A percentile compares a stretch with the other conserved stretches of the same genome.
phyloP scores from a whole-genome alignment of 495 filamentous ascomycete species.

The Penicillium robsamsonii region DNA sequence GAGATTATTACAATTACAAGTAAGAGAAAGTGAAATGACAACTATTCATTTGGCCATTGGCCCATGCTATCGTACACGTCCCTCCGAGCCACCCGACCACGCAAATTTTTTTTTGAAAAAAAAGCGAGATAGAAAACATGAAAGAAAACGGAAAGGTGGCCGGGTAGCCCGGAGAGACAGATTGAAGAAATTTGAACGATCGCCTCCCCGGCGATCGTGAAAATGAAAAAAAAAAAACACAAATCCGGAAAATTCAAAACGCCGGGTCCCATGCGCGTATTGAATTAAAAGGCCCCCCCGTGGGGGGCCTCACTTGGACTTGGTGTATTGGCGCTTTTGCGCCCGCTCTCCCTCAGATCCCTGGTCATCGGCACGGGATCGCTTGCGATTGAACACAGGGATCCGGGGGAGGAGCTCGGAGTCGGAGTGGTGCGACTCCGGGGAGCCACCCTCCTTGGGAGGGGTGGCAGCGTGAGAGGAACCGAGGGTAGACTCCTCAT shows the following conservation, averaged over 20 bases:
- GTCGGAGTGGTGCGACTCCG: background rate
- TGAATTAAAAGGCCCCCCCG: background rate
- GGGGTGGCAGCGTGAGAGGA: constrained; percentile 10
- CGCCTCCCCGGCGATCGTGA: background rate
- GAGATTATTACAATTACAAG: background rate
- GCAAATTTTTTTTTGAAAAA: constrained; percentile 2
- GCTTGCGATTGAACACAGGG: constrained; percentile 11
- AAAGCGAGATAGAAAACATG: constrained; percentile 16
- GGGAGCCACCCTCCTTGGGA: too few relatives aligned
- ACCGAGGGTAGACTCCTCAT: constrained; percentile 7
- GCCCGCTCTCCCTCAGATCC: constrained; percentile 8
- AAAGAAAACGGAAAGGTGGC: constrained; percentile 3
- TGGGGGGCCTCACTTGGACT: constrained; percentile 9
- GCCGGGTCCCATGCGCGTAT: constrained; percentile 5
- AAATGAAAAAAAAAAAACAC: background rate
- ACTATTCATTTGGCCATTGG: constrained; percentile 17
- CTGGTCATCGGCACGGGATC: constrained; percentile 12
- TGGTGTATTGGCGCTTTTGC: constrained; percentile 16
- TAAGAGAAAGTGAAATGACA: constrained; percentile 7
- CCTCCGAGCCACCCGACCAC: constrained; percentile 8
- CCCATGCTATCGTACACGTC: constrained; percentile 25
- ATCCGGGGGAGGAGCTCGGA: constrained; percentile 1
- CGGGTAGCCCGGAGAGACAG: constrained; percentile 1
- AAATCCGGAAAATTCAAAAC: background rate
- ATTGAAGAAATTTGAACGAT: background rate